Base-by-base conservation (phyloP, 192 early-diverging fungal genomes). In the Thamnidium elegans region DNA sequence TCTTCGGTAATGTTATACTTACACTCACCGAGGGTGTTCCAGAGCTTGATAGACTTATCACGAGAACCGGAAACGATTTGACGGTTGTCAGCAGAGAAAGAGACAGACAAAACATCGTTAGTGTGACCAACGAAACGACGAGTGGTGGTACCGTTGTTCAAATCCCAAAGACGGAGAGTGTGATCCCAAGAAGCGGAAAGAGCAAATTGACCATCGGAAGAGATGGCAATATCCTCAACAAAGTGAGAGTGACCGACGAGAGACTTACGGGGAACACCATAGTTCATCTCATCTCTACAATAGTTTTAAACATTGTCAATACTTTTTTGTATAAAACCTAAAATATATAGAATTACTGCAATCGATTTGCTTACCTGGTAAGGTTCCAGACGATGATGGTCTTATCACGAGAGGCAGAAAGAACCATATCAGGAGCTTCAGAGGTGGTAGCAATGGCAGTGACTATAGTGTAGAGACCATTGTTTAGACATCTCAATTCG, bases 11-110 rank as follows among this genome's bases (percentile, higher is more conserved):
- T 90, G 88, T 89, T 94, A 88, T 88, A 94, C 90, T 99, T 99
- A 94, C 97, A 98, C 82, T 99, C 97, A 71, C 95, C 97, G 31
- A 99, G 85, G 65, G 95, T 99, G 92, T 99, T 98, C 97, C 97
- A 99, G 76, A 99, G 84, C 90, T 98, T 99, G 89, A 99, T 97
- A 79, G 87, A 87, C 88, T 93, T 95, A 84, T 99, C 97, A 77
- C 94, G 92, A 69, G 94, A 95, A 70, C 92, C 93, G 61, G 94
- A 97, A 65, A 99, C 94, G 76, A 99, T 98, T 86, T 98, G 95
- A 76, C 95, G 91, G 91, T 98, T 98, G 80, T 99, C 97, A 30
- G 97, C 92, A 71, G 97, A 98, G 94, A 99, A 99, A 73, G 94
- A 93, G 65, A 98, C 97, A 50, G 97, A 99, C 62, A 98, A 79